Base-by-base conservation (phyloP, 768 basidiomycete species). In the Krasilnikovozyma curviuscula region DNA sequence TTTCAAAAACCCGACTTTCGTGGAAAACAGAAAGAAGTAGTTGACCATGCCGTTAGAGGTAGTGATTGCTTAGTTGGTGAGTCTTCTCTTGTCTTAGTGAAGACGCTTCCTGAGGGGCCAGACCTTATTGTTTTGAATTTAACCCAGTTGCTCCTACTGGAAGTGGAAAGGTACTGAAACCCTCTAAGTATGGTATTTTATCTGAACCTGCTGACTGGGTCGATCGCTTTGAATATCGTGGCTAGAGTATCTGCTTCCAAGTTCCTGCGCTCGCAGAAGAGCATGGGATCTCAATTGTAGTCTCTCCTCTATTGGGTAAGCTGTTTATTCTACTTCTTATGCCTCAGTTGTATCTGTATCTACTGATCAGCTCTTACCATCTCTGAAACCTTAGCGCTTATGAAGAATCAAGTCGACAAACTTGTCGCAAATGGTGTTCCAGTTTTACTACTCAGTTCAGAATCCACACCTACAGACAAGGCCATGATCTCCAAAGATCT, bases 71-170 rank as follows among this genome's bases (percentile, higher is more conserved):
- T 35, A 14, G 10, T 44, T 24, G 19, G n/a, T n/a, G n/a, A n/a
- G n/a, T n/a, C n/a, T n/a, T n/a, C n/a, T n/a, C n/a, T n/a, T n/a
- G n/a, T n/a, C n/a, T n/a, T n/a, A n/a, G n/a, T n/a, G n/a, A n/a
- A n/a, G n/a, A n/a, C n/a, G n/a, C n/a, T n/a, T n/a, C n/a, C 50
- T 38, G 13, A 19, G 81, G 81, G 79, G 4, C 65, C 63, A 8
- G 82, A 84, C 62, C 75, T 84, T 13, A 71, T 84, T 41, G 80
- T 83, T 9, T n/a, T n/a, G n/a, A n/a, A n/a, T n/a, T n/a, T n/a
- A n/a, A n/a, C n/a, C n/a, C n/a, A n/a, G 70, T 84, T 3, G 83
- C 83, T 16, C 82, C 83, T 0, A 86, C 84, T 9, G 82, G 83
- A 4, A 82, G 85, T 79, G 84, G 83, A 29, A 86, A 86, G 72